Percentiles rank a stretch among this genome's conserved stretches.
phyloP scores from a whole-genome alignment of 2,329 filamentous ascomycete species.

The Nothophoma quercina region DNA sequence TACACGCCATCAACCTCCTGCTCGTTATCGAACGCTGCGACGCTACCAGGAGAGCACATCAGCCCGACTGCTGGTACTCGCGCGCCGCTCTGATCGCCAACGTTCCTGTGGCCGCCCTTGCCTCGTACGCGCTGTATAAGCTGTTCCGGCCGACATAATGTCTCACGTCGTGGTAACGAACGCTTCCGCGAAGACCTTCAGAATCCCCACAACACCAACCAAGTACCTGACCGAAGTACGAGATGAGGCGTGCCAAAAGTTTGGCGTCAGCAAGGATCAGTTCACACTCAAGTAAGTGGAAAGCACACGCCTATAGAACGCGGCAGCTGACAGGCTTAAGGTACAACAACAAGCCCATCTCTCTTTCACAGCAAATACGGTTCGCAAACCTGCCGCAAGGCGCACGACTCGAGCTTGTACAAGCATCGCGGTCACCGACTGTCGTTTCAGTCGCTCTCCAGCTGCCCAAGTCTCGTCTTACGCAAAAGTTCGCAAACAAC shows the following conservation, averaged over 20 bases:
- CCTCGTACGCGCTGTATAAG: constrained; percentile 36
- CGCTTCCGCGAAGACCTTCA: constrained; percentile 76
- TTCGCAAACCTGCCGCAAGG: constrained; percentile 83
- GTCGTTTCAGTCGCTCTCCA: constrained; percentile 90
- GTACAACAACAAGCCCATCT: constrained; percentile 79
- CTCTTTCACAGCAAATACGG: constrained; percentile 84
- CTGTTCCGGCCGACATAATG: constrained; percentile 67
- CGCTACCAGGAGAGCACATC: constrained; percentile 33
- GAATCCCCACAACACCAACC: constrained; percentile 81
- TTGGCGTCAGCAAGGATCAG: constrained; percentile 74
- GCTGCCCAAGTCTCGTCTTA: constrained; percentile 75
- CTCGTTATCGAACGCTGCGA: constrained; percentile 40
- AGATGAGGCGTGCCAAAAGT: constrained; percentile 84
- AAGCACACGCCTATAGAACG: not conserved
- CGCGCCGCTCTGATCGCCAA: constrained; percentile 35
- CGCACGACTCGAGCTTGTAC: constrained; percentile 90
- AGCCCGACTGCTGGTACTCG: constrained; percentile 38
- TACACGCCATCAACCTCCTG: constrained; percentile 42
- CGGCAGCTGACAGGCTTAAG: constrained; percentile 24
- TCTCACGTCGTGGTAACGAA: constrained; percentile 90
- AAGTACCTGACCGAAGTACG: constrained; percentile 86
- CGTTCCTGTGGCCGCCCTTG: constrained; percentile 34
- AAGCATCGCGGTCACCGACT: constrained; percentile 83
- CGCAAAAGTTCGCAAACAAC: constrained; percentile 86
- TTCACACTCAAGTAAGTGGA: constrained; percentile 78